phyloP scores from a whole-genome alignment of 1,284 basidiomycete genomes.

The Puccinia horiana region DNA sequence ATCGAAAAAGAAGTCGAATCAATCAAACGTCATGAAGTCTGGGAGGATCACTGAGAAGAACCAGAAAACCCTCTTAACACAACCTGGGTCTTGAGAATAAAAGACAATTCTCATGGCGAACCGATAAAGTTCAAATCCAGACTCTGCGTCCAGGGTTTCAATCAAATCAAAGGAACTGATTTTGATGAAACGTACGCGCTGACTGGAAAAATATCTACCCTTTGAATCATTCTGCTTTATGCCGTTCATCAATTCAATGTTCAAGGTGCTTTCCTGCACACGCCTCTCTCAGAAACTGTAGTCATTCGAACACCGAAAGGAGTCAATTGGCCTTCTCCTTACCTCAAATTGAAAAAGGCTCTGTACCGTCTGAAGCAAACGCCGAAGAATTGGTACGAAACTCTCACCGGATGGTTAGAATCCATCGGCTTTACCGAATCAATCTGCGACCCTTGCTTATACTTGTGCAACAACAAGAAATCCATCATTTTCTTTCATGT shows the following conservation, averaged over 20 bases:
- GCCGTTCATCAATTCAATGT: background rate
- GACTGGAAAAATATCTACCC: background rate
- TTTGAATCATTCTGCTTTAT: background rate
- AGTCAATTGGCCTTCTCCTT: background rate
- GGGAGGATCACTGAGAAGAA: background rate
- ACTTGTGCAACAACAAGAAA: background rate
- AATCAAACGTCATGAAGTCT: background rate
- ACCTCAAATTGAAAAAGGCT: background rate
- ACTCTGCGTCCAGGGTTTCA: background rate
- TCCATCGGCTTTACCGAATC: background rate
- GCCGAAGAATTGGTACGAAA: background rate
- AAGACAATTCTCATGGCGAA: background rate
- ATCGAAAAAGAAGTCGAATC: too few species aligned
- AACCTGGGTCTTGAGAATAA: background rate
- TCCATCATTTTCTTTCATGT: background rate
- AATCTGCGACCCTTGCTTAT: background rate
- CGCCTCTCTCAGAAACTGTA: background rate
- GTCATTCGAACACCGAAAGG: background rate
- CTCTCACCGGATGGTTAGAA: background rate
- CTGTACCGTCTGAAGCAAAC: background rate
- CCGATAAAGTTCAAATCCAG: background rate
- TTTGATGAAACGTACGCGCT: background rate
- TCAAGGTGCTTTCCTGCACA: background rate
- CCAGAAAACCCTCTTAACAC: background rate
- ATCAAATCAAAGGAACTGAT: background rate